Percentiles rank a stretch among this genome's conserved stretches.
Evolutionary conservation across 345 rosid genomes (phyloP).

Genomic region (Balakata baccata): DNA sequence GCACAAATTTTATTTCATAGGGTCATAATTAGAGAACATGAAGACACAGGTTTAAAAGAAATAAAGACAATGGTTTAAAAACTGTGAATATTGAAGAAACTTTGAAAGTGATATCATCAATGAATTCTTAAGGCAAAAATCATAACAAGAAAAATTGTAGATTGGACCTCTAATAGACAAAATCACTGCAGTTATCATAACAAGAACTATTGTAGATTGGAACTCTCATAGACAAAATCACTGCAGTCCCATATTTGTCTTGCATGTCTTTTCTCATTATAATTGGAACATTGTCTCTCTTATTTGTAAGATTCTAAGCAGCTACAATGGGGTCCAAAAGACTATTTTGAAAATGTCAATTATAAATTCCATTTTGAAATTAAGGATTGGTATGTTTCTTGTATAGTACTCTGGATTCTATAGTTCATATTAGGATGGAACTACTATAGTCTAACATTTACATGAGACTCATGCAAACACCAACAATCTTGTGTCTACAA

Average conservation of each 20-base stretch:
- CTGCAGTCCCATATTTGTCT: background rate
- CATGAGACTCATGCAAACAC: background rate
- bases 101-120: background rate
- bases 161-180: background rate
- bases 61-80: background rate
- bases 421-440: background rate
- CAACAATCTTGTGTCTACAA: background rate
- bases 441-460: background rate
- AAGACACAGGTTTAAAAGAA: background rate
- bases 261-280: background rate
- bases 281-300: background rate
- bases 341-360: background rate
- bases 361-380: background rate
- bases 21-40: background rate
- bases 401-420: background rate
- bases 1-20: background rate
- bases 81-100: background rate
- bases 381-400: background rate
- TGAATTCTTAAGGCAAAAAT: background rate
- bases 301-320: background rate
- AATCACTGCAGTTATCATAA: background rate
- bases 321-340: background rate
- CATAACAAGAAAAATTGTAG: background rate
- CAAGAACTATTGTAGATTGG: background rate
- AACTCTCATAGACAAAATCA: background rate